Conservation (phyloP, 1,284 basidiomycete species). For the Malassezia sp. region DNA sequence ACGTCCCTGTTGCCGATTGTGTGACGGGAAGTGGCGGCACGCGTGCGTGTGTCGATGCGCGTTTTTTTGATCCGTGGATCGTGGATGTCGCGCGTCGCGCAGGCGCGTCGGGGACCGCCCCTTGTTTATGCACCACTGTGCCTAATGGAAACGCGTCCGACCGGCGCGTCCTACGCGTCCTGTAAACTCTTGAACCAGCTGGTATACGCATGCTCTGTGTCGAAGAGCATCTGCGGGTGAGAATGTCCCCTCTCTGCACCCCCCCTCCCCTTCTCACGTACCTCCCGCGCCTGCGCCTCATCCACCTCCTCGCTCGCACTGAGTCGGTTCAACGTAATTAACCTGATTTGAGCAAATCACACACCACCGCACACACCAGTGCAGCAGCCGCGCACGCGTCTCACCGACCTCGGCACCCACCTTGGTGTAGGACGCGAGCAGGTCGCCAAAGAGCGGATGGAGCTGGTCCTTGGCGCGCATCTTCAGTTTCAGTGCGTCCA, state of each 20-base stretch:
- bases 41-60: too few species aligned
- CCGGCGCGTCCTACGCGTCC: background rate
- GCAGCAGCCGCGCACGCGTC: slow-evolving; percentile 79
- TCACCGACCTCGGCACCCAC: slow-evolving; percentile 79
- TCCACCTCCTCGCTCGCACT: slow-evolving; percentile 91
- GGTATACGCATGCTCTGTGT: slow-evolving; percentile 89
- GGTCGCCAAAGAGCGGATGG: slow-evolving; percentile 83
- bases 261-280: slow-evolving; percentile 42
- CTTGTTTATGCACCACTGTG: too few species aligned
- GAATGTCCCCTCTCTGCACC: too few species aligned
- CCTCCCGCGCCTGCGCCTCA: slow-evolving; percentile 88
- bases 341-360: slow-evolving; percentile 53
- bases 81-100: too few species aligned
- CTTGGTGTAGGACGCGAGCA: slow-evolving; percentile 60
- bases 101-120: too few species aligned
- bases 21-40: too few species aligned
- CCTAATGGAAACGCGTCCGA: background rate
- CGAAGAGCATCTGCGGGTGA: slow-evolving; percentile 84
- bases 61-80: too few species aligned
- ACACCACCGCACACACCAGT: slow-evolving; percentile 57
- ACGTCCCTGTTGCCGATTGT: slow-evolving; percentile 22
- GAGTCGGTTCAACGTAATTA: slow-evolving; percentile 92
- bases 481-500: slow-evolving; percentile 88
- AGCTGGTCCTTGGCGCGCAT: slow-evolving; percentile 91
- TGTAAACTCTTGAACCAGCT: slow-evolving; percentile 79